Percentiles rank a stretch among this genome's conserved stretches.
These are phyloP conservation scores for Puccinia coronata DNA, from an alignment of 1,284 basidiomycete species.

Conservation along the genomic window DNA sequence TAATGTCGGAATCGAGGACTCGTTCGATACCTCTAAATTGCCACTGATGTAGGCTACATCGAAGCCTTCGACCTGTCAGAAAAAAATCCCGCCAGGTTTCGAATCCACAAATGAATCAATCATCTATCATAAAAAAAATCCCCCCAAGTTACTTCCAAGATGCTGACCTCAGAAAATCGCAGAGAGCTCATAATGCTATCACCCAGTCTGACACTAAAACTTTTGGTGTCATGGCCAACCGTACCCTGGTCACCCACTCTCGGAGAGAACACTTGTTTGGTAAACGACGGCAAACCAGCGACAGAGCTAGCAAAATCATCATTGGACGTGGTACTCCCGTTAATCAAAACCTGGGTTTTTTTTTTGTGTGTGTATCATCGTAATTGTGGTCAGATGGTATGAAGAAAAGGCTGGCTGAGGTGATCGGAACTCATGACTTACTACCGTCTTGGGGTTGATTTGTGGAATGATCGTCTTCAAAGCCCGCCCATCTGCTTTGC, in stretches of 20 bases:
- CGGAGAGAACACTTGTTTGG: slow-evolving; percentile 84
- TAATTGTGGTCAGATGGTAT: not conserved
- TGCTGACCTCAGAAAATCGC: slow-evolving; percentile 77
- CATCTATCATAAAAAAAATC: not conserved
- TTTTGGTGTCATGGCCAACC: slow-evolving; percentile 93
- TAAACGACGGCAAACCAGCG: slow-evolving; percentile 77
- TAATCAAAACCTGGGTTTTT: slow-evolving; percentile 93
- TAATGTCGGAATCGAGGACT: slow-evolving; percentile 65
- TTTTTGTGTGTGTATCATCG: not conserved
- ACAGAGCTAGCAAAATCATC: slow-evolving; percentile 76
- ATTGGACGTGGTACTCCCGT: slow-evolving; percentile 70
- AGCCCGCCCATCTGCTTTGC: slow-evolving; percentile 90
- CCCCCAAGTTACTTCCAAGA: not conserved
- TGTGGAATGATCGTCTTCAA: slow-evolving; percentile 96
- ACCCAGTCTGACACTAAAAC: slow-evolving; percentile 88
- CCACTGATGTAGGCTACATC: slow-evolving; percentile 90
- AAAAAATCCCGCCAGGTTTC: not conserved
- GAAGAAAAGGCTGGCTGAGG: slow-evolving; percentile 49
- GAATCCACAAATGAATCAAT: slow-evolving; percentile 19
- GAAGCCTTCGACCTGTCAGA: slow-evolving; percentile 84
- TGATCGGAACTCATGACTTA: slow-evolving; percentile 58
- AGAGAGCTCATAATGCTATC: slow-evolving; percentile 78
- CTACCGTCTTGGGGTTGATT: slow-evolving; percentile 92
- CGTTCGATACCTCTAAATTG: slow-evolving; percentile 75
- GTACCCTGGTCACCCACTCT: slow-evolving; percentile 71